Evolutionary conservation across 306 rosid species (phyloP).

Genomic region (Astragalus glycyphyllos): DNA sequence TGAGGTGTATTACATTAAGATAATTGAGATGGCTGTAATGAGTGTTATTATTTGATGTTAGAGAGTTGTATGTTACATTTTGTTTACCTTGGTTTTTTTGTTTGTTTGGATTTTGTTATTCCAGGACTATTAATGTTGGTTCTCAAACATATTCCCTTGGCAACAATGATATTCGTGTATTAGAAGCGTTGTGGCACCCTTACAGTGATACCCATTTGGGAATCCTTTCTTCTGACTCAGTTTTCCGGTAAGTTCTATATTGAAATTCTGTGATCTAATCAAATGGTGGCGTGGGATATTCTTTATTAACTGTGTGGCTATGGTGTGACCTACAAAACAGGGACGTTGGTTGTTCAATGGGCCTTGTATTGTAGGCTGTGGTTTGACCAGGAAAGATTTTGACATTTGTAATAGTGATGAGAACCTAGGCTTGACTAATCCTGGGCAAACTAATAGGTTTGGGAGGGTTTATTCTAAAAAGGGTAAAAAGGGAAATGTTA

Average conservation of each 20-base stretch:
- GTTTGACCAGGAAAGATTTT: constrained; percentile 19
- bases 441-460: too few species aligned
- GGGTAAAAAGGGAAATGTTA: too few species aligned
- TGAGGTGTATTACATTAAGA: constrained; percentile 15
- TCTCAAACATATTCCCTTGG: constrained; percentile 56
- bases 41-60: constrained; percentile 18
- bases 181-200: constrained; percentile 89
- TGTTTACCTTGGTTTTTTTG: too few species aligned
- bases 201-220: constrained; percentile 85
- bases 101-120: constrained; percentile 30
- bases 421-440: too few species aligned
- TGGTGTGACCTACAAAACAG: neutral
- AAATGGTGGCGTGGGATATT: neutral
- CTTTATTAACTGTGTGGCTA: constrained; percentile 25
- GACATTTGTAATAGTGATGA: constrained; percentile 5
- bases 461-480: too few species aligned
- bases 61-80: neutral
- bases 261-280: constrained; percentile 3
- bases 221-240: constrained; percentile 91
- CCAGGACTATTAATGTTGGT: constrained; percentile 79
- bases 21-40: constrained; percentile 16
- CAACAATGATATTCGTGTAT: constrained; percentile 60
- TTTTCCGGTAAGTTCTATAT: constrained; percentile 70
- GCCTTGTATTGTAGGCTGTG: constrained; percentile 21
- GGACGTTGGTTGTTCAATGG: constrained; percentile 30